These are phyloP conservation scores for Arachis hypogaea DNA, from an alignment of 306 rosid genomes.

Conservation along the genomic window DNA sequence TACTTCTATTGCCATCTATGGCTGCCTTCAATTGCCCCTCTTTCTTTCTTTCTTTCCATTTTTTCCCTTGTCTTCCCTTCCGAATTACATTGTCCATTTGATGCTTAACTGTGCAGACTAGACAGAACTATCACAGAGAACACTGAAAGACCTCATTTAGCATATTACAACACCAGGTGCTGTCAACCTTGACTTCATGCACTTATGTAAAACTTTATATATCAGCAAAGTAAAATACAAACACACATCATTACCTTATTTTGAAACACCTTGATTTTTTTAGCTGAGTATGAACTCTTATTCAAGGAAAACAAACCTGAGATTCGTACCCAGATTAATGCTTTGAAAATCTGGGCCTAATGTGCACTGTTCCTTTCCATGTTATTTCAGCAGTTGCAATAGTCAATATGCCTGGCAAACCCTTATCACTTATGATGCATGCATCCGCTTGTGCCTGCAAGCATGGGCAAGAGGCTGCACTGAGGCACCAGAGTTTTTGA, in stretches of 20 bases:
- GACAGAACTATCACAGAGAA: conserved; percentile 50
- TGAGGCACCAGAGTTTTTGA: conserved; percentile 87
- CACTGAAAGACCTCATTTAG: conserved; percentile 50
- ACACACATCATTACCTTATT: not conserved
- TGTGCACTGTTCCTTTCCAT: conserved; percentile 22
- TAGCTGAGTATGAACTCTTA: not conserved
- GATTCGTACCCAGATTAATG: conserved; percentile 16
- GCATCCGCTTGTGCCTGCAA: conserved; percentile 89
- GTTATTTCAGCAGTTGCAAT: conserved; percentile 53
- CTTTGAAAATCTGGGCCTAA: conserved; percentile 10
- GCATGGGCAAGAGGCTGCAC: conserved; percentile 93
- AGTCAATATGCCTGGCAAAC: conserved; percentile 96
- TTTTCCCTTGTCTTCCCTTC: conserved; percentile 18
- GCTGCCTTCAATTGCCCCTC: not conserved
- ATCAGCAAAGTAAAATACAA: conserved; percentile 17
- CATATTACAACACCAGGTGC: conserved; percentile 70
- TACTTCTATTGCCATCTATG: conserved; percentile 30
- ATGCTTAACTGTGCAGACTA: conserved; percentile 48
- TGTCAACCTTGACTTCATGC: conserved; percentile 24
- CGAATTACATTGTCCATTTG: conserved; percentile 9
- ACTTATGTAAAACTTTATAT: conserved; percentile 12
- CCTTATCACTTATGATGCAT: conserved; percentile 88
- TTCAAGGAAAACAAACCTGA: conserved; percentile 10
- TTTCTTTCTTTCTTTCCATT: not conserved
- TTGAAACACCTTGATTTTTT: not conserved